A percentile compares a stretch with the other conserved stretches of the same genome.
Conservation (phyloP, 345 rosid species). For the Reutealis trisperma region DNA sequence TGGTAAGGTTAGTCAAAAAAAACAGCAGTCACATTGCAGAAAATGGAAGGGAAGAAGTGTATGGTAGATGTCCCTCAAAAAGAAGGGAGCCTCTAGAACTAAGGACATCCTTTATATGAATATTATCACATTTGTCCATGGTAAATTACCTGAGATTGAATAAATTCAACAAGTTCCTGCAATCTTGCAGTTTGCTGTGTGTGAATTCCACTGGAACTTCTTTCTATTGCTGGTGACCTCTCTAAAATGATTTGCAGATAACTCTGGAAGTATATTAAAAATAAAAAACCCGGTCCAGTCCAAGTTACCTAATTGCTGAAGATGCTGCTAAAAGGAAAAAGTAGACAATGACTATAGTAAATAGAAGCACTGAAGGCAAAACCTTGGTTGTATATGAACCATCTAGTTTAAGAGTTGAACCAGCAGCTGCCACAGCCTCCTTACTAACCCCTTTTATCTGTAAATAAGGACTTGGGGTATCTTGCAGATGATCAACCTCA, state of each 20-base stretch:
- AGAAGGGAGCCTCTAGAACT: too few relatives aligned
- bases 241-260: slow-evolving; percentile 91
- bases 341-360: neutral
- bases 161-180: slow-evolving; percentile 87
- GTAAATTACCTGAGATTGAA: slow-evolving; percentile 81
- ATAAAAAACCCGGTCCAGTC: slow-evolving; percentile 6
- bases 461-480: slow-evolving; percentile 69
- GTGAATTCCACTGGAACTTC: slow-evolving; percentile 76
- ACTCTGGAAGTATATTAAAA: slow-evolving; percentile 45
- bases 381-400: slow-evolving; percentile 99
- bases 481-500: slow-evolving; percentile 96
- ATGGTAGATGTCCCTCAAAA: too few relatives aligned
- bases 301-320: neutral
- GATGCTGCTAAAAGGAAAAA: slow-evolving; percentile 3
- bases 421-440: slow-evolving; percentile 92
- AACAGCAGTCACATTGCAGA: too few relatives aligned
- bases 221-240: slow-evolving; percentile 64
- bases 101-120: neutral
- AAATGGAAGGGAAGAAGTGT: too few relatives aligned
- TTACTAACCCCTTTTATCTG: slow-evolving; percentile 97
- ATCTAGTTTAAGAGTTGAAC: slow-evolving; percentile 80
- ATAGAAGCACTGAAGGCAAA: slow-evolving; percentile 15
- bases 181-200: slow-evolving; percentile 76
- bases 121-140: neutral
- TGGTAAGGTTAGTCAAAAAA: too few relatives aligned